Conservation (phyloP, 2,329 filamentous ascomycete genomes). For the Keithomyces neogunnii region DNA sequence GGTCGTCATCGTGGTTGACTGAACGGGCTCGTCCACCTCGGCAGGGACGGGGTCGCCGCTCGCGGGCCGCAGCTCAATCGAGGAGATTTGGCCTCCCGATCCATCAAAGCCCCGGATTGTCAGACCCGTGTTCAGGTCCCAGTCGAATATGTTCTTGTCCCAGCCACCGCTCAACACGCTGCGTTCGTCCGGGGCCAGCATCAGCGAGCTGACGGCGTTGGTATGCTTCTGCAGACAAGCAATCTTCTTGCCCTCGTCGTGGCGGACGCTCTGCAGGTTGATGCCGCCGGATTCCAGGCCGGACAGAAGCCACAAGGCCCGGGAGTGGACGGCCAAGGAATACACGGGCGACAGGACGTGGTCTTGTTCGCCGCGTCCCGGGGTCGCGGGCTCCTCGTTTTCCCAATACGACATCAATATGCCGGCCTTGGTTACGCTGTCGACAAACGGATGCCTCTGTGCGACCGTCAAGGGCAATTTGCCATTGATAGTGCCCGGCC, state of each 20-base stretch:
- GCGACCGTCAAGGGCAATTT: slow-evolving; percentile 91
- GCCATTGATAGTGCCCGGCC: slow-evolving; percentile 87
- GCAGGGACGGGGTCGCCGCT: slow-evolving; percentile 68
- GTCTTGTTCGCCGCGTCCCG: slow-evolving; percentile 43
- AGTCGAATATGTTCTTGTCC: slow-evolving; percentile 91
- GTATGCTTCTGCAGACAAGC: slow-evolving; percentile 73
- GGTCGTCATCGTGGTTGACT: slow-evolving; percentile 65
- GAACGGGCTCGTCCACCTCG: slow-evolving; percentile 51
- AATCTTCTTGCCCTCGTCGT: slow-evolving; percentile 90
- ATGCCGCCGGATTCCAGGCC: slow-evolving; percentile 87
- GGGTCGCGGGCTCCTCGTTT: slow-evolving; percentile 67
- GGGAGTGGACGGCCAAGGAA: slow-evolving; percentile 81
- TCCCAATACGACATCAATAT: slow-evolving; percentile 97
- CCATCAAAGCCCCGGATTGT: slow-evolving; percentile 68
- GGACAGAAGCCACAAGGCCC: slow-evolving; percentile 84
- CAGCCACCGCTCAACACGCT: slow-evolving; percentile 88
- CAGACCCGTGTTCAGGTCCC: slow-evolving; percentile 85
- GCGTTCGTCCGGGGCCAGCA: slow-evolving; percentile 73
- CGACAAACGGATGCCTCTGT: slow-evolving; percentile 92
- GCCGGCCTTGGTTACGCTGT: slow-evolving; percentile 92
- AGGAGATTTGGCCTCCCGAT: slow-evolving; percentile 75
- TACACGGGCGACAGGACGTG: slow-evolving; percentile 80
- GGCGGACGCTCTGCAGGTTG: slow-evolving; percentile 85
- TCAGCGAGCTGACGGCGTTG: slow-evolving; percentile 84
- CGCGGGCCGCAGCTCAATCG: slow-evolving; percentile 75